Evolutionary conservation across 2,329 filamentous ascomycete genomes (phyloP).

Genomic region (Phialophora verrucosa): DNA sequence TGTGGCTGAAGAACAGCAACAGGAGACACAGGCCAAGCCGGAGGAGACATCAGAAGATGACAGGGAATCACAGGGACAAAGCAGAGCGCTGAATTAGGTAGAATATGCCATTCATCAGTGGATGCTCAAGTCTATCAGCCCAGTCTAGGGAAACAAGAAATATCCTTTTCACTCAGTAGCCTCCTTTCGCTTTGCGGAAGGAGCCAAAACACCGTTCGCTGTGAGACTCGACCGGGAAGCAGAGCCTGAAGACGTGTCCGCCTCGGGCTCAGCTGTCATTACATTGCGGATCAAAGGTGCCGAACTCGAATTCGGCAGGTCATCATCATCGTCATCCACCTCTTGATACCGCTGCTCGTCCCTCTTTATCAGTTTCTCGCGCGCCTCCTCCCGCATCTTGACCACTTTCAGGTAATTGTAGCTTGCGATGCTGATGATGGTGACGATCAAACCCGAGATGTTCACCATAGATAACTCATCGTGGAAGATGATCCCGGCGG

Average conservation of each 20-base stretch:
- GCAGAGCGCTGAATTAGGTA: not conserved
- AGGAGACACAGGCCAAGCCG: not conserved
- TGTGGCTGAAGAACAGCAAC: not conserved
- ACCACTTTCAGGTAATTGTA: slow-evolving; percentile 96
- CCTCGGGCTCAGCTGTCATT: slow-evolving; percentile 9
- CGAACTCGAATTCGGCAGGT: slow-evolving; percentile 10
- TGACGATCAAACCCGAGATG: slow-evolving; percentile 82
- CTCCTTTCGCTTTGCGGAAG: slow-evolving; percentile 19
- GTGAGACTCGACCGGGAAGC: not conserved
- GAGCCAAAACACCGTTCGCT: slow-evolving; percentile 7
- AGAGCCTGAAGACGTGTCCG: slow-evolving; percentile 15
- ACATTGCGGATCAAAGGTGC: slow-evolving; percentile 29
- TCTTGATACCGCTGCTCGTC: slow-evolving; percentile 32
- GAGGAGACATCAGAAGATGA: not conserved
- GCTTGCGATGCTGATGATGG: slow-evolving; percentile 79
- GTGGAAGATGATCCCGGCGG: slow-evolving; percentile 84
- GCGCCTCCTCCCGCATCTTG: slow-evolving; percentile 82
- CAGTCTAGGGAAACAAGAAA: not conserved
- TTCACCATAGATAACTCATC: slow-evolving; percentile 89
- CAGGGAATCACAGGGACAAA: not conserved
- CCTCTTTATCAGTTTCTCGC: slow-evolving; percentile 47
- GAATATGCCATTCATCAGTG: not conserved
- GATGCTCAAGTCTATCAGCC: not conserved
- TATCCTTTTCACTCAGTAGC: slow-evolving; percentile 37
- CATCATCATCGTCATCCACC: slow-evolving; percentile 16